Evolutionary conservation across 352 stramenopile species (phyloP), one percentile per base, ranked within the genome.

Genomic region (Phytophthora cactorum): DNA sequence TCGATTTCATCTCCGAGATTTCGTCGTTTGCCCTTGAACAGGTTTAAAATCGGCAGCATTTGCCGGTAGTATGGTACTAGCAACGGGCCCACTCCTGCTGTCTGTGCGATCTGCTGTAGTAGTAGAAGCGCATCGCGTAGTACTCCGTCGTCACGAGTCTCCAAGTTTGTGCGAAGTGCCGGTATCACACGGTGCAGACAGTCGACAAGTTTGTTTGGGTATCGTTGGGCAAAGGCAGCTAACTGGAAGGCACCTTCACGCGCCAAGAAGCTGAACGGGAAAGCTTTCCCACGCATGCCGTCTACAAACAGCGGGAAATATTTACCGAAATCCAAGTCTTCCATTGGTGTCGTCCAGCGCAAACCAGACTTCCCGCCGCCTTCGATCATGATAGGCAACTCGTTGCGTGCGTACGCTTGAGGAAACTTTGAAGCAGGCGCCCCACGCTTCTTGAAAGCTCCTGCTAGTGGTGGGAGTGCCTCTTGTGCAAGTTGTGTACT

Each of bases 11-110:
- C 92, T 36, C 94, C 94, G 11, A 95, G 72, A 79, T 98, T 98
- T 28, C 82, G 75, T 75, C 93, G 79, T 77, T 96, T 94, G 60
- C 76, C 89, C 65, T 92, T 93, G 68, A 97, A 97, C 55, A 97
- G 52, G 58, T 97, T 97, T 59, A 98, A 80, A 31, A 98, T 71
- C 3, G 85, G 84, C 32, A 98, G 77, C 15, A 98, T 67, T 59
- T 97, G 89, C 15, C 93, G 89, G 74, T 97, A 98, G 78, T 98
- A 97, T 36, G 90, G 87, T 36, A 98, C 91, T 12, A 98, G 74
- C 22, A 92, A 75, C 27, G 82, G 80, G 4, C 94, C 93, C 14
- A 98, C 74, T 15, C 80, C 78, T 17, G 77, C 65, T 1, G 84
- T 74, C 12, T 58, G 57, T 31, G 88, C 65, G n/a, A 95, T 73